Evolutionary conservation across 192 early-diverging fungal genomes (phyloP).

Genomic region (Tieghemiomyces parasiticus): DNA sequence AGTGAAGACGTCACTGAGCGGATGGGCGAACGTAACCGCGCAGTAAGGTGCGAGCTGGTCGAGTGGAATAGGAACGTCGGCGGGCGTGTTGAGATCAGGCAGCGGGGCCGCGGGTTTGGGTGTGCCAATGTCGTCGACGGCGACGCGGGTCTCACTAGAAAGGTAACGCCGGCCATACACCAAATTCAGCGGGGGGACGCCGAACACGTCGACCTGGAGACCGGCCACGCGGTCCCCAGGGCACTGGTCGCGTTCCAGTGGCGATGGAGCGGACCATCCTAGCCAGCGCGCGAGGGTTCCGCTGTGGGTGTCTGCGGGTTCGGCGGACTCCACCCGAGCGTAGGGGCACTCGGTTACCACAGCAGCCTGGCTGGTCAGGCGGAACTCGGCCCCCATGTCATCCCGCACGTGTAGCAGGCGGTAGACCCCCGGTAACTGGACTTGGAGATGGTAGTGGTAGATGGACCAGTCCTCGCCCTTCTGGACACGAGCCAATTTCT

Average conservation of each 20-base stretch:
- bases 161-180: conserved; percentile 3
- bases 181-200: background rate
- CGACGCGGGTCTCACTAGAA: conserved; percentile 13
- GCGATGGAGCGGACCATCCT: background rate
- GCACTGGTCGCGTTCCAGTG: background rate
- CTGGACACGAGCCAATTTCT: conserved; percentile 14
- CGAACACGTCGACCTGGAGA: background rate
- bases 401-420: conserved; percentile 23
- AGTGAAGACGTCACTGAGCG: conserved; percentile 23
- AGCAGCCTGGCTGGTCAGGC: conserved; percentile 16
- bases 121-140: conserved; percentile 3
- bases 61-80: conserved; percentile 7
- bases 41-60: conserved; percentile 17
- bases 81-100: background rate
- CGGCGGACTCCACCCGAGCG: background rate
- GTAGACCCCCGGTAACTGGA: conserved; percentile 21
- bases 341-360: background rate
- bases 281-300: background rate
- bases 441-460: conserved; percentile 23
- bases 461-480: conserved; percentile 25
- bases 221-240: background rate
- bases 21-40: conserved; percentile 14
- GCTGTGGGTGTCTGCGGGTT: background rate
- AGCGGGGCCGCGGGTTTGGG: background rate
- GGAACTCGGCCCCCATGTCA: conserved; percentile 23